These are phyloP conservation scores for Nothophaeocryptopus gaeumannii DNA, from an alignment of 2,329 filamentous ascomycete genomes.

Conservation along the genomic window DNA sequence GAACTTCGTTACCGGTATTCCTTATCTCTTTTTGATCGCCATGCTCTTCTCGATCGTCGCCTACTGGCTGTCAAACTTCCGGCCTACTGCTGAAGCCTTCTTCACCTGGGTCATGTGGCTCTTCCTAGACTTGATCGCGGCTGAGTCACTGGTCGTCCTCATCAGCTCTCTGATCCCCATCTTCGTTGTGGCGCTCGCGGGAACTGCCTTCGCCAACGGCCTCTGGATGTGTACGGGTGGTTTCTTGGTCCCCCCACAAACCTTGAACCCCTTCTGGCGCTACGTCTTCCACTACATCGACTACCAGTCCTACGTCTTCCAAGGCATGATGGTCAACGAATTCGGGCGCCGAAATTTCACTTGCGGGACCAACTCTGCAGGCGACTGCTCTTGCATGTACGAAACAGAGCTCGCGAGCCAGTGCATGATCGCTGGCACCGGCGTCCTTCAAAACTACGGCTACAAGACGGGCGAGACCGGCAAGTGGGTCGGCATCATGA, in stretches of 20 bases:
- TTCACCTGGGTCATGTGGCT: conserved; percentile 79
- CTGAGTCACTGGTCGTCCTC: conserved; percentile 76
- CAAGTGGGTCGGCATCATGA: conserved; percentile 72
- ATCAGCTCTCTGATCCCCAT: conserved; percentile 68
- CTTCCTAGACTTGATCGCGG: conserved; percentile 77
- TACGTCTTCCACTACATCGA: conserved; percentile 86
- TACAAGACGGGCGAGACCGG: conserved; percentile 63
- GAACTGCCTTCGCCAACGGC: conserved; percentile 79
- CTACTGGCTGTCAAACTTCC: conserved; percentile 78
- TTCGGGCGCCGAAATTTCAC: conserved; percentile 63
- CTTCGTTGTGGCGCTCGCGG: conserved; percentile 73
- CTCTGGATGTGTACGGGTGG: conserved; percentile 83
- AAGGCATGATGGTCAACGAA: conserved; percentile 90
- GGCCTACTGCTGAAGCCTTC: conserved; percentile 62
- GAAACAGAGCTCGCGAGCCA: conserved; percentile 58
- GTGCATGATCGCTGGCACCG: conserved; percentile 69
- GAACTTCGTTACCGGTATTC: conserved; percentile 77
- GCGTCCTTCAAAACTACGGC: conserved; percentile 67
- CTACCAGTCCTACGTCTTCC: conserved; percentile 79
- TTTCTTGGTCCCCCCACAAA: conserved; percentile 69
- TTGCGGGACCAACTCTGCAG: conserved; percentile 48
- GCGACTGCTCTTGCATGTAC: conserved; percentile 68
- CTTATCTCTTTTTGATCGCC: conserved; percentile 74
- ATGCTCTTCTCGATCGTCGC: conserved; percentile 70
- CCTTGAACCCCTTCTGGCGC: conserved; percentile 76